Base-by-base conservation (phyloP, 73 alveolate genomes). In the Paramecium sonneborni region DNA sequence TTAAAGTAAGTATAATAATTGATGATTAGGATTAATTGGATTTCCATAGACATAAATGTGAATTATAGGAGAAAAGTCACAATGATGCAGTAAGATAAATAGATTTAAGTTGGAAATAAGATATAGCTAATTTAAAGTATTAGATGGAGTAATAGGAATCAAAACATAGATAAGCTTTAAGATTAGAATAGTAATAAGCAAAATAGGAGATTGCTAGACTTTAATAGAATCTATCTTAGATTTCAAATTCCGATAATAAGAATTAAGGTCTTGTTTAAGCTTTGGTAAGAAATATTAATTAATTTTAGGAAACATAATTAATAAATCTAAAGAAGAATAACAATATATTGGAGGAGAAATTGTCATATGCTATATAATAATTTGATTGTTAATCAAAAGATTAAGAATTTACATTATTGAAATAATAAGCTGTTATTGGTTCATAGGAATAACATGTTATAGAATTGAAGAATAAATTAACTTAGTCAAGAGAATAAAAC, bases 81-180 rank as follows among this genome's bases (percentile, higher is more conserved):
- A 46, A 23, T 23, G 90, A 79, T 21, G 24, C 90, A 41, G 72
- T 79, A 12, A 79, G 55, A 79, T 38, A 79, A 79, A 32, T 79
- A 3, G 90, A 79, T 20, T 11, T 79, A 41, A 79, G 72, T 20
- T 79, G 90, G 90, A 79, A 79, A 44, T 79, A 38, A 79, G 90
- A 79, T 44, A 44, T 79, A 21, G 44, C 90, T 18, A 41, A 32
- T 26, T 12, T 79, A 41, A 79, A 44, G 41, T 39, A 79, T 18
- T 14, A 14, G 30, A 24, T 79, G 30, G 90, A 79, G 11, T 79
- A 79, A 24, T 24, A 79, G 52, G 90, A 79, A 30, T 23, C 55
- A 10, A 79, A 79, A 15, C 90, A 79, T 24, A 79, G 74, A 79
- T 23, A 79, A 44, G 72, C 69, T 41, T 46, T 79, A 24, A 39